Evolutionary conservation across 148 eudicot genomes (phyloP), one percentile per base, ranked within the genome.

Genomic region (Vaccinium myrtillus): DNA sequence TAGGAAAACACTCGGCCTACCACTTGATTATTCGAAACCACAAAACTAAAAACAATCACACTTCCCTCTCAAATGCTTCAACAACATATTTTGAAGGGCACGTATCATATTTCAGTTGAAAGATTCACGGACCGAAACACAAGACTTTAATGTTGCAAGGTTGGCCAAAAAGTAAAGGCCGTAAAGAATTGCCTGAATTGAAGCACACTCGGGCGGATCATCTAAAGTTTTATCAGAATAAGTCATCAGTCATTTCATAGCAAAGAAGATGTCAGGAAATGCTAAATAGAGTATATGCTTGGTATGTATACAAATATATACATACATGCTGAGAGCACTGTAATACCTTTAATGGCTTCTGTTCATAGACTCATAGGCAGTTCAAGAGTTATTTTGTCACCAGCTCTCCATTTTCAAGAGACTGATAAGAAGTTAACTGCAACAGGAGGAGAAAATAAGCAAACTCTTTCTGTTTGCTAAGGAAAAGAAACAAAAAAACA

Each of bases 391-490:
- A 97, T 86, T 84, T 80, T 84, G 81, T 95, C 99, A 83, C 92
- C 90, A 18, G 84, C 30, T n/a, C 79, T 86, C 99, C 98, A 97
- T 50, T 65, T 88, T 90, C 88, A 90, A 23, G 88, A 89, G 78
- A 95, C 84, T 5, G 93, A 85, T 50, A 95, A 86, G 83, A 94
- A 95, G 58, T 83, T 93, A 63, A 98, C 99, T 97, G 91, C 76
- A 79, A 54, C 59, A 82, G 11, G 69, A 18, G 43, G 16, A 9
- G 77, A 19, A 78, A 49, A 86, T 75, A 32, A 55, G 6, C 8
- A 54, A 25, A n/a, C 73, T 39, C 61, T 36, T 36, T 30, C 12
- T 36, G 14, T 61, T 69, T 8, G 49, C 51, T 16, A 51, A 36
- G 32, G 36, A 32, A 6, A 23, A 65, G 11, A 65, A 23, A 23